A percentile compares a stretch with the other conserved stretches of the same genome.
These are phyloP conservation scores for Candida sakaeoensis DNA, from an alignment of 805 yeast species.

Conservation along the genomic window DNA sequence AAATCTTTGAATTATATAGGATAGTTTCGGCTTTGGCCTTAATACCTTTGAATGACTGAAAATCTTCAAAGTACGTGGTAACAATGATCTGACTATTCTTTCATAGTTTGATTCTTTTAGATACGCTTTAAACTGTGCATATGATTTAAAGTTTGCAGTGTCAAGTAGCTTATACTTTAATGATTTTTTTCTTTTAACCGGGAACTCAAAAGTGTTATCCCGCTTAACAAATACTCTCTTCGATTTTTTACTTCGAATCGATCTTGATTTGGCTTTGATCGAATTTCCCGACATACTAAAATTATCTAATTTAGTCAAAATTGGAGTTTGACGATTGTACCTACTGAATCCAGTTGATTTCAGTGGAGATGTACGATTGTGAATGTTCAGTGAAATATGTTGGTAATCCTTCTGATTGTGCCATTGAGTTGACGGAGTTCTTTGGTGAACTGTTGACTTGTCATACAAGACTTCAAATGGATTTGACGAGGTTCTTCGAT, in stretches of 20 bases:
- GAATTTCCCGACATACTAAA: slow-evolving; percentile 23
- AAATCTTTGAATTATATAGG: neutral
- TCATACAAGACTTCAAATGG: slow-evolving; percentile 27
- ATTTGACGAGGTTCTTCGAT: slow-evolving; percentile 14
- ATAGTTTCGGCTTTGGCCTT: slow-evolving; percentile 14
- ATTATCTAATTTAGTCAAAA: slow-evolving; percentile 24
- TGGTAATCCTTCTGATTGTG: slow-evolving; percentile 5
- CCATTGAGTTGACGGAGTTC: slow-evolving; percentile 6
- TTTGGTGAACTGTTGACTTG: neutral
- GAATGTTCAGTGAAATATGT: slow-evolving; percentile 5
- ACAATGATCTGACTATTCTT: slow-evolving; percentile 21
- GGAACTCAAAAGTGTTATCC: slow-evolving; percentile 17
- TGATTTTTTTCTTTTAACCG: slow-evolving; percentile 33
- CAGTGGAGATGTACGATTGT: neutral
- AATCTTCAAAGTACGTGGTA: slow-evolving; percentile 26
- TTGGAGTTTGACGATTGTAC: slow-evolving; percentile 14
- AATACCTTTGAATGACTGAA: slow-evolving; percentile 19
- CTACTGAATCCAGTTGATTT: neutral
- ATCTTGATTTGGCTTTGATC: slow-evolving; percentile 18
- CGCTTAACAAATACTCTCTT: slow-evolving; percentile 25
- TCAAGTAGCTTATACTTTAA: slow-evolving; percentile 23
- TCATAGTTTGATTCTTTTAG: slow-evolving; percentile 17
- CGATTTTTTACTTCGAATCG: slow-evolving; percentile 25
- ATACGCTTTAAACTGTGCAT: slow-evolving; percentile 19
- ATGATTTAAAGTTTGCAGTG: slow-evolving; percentile 16